Evolutionary conservation across 2,329 filamentous ascomycete species (phyloP).

Genomic region (Aspergillus chevalieri): DNA sequence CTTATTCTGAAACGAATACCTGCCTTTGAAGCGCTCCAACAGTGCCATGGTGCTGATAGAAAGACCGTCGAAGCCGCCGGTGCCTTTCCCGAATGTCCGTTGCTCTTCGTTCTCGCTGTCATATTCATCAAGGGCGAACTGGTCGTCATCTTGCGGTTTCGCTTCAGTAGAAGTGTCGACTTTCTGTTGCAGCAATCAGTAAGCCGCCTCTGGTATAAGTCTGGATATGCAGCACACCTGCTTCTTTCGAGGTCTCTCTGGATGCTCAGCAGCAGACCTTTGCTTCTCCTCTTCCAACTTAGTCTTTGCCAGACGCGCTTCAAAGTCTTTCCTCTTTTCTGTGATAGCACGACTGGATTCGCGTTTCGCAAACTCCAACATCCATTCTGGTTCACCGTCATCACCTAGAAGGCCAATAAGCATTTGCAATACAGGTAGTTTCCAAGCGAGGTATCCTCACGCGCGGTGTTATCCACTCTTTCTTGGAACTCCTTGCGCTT

Average conservation of each 20-base stretch:
- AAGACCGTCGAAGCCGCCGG: constrained; percentile 43
- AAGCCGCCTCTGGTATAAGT: not conserved
- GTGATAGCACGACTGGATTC: constrained; percentile 63
- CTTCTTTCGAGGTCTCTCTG: constrained; percentile 45
- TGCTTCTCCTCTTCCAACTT: constrained; percentile 57
- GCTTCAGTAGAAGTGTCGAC: constrained; percentile 12
- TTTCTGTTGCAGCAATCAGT: constrained; percentile 17
- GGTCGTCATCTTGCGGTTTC: constrained; percentile 50
- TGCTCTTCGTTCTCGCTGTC: constrained; percentile 54
- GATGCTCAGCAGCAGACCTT: constrained; percentile 44
- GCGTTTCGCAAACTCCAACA: constrained; percentile 67
- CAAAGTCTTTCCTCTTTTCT: constrained; percentile 63
- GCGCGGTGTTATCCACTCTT: constrained; percentile 42
- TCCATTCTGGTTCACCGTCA: constrained; percentile 77
- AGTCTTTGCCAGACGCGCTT: constrained; percentile 61
- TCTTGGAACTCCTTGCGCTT: constrained; percentile 58
- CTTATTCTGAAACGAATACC: constrained; percentile 20
- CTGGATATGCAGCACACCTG: constrained; percentile 24
- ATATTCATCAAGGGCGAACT: constrained; percentile 72
- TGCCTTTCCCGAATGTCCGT: constrained; percentile 18
- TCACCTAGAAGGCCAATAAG: constrained; percentile 33
- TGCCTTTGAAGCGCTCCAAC: constrained; percentile 60
- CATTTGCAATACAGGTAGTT: not conserved
- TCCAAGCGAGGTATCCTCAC: constrained; percentile 23
- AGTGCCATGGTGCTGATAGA: constrained; percentile 71